Base-by-base conservation (phyloP, 805 yeast species). In the Scheffersomyces stipitis region DNA sequence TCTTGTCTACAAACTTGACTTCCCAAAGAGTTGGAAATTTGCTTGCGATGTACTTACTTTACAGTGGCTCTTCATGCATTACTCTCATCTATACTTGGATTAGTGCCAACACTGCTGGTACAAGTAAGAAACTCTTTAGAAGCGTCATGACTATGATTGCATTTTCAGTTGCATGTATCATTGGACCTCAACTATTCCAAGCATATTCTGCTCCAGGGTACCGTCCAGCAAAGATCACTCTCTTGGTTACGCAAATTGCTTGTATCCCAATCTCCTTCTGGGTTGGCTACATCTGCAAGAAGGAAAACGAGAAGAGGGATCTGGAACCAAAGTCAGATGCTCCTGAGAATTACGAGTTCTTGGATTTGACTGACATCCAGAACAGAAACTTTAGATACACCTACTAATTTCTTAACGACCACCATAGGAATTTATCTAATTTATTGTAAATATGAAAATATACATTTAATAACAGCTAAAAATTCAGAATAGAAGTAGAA, bases 171-270 rank as follows among this genome's bases (percentile, higher is more conserved):
- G 86, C 87, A 12, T 80, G 81, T 46, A 59, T 83, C 41, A 64
- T 79, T 33, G 86, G 85, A 0, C 86, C 88, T 3, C 84, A 82
- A 58, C 71, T 84, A 14, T 85, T 85, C 63, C 71, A 76, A 44
- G 66, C 65, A 0, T 45, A 63, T 13, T 69, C 75, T 38, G 70
- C 75, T 9, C 85, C 85, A 5, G 56, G 63, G 12, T 85, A 83
- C 46, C 63, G 57, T 12, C 73, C 81, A 7, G 87, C 86, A 6
- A 79, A 80, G 48, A 70, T 78, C 22, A 73, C 80, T 0, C 59
- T 80, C 31, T 54, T 81, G 36, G 76, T 71, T 1, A 70, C 81
- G 3, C 74, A 76, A 33, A 60, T 69, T 28, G 71, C 68, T 1
- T 68, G 71, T 44, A 56, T 68, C 26, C 79, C 76, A 20, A 43